These are phyloP conservation scores for Inga leiocalycina DNA, from an alignment of 306 rosid species.

Conservation along the genomic window DNA sequence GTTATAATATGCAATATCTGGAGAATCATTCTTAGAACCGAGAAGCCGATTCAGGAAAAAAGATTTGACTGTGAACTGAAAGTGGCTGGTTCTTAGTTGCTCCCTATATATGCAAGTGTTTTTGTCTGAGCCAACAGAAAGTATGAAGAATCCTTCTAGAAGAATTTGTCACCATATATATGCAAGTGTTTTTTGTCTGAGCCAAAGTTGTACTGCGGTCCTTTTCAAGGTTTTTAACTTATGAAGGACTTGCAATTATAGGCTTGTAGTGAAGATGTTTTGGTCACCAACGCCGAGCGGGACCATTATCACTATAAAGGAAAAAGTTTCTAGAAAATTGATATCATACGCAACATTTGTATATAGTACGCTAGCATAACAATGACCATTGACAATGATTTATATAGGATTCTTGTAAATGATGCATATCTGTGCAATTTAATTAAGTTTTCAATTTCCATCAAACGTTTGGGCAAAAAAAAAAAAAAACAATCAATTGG, in stretches of 20 bases:
- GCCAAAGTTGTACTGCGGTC: constrained; percentile 31
- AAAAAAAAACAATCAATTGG: not conserved
- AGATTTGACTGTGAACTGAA: constrained; percentile 22
- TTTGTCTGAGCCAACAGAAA: not conserved
- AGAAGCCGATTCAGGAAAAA: constrained; percentile 25
- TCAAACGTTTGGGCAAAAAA: not conserved
- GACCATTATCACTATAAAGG: constrained; percentile 6
- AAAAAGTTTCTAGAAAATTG: constrained; percentile 17
- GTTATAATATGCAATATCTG: constrained; percentile 11
- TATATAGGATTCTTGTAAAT: not conserved
- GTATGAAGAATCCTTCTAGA: not conserved
- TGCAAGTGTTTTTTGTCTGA: constrained; percentile 14
- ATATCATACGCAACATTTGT: constrained; percentile 14
- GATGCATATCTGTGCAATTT: not conserved
- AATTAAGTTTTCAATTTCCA: not conserved
- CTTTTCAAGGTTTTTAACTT: constrained; percentile 28
- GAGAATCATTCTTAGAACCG: constrained; percentile 22
- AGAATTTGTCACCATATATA: constrained; percentile 19
- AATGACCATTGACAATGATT: not conserved
- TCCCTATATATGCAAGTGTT: not conserved
- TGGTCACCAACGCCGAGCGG: constrained; percentile 31
- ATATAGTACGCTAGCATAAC: constrained; percentile 2
- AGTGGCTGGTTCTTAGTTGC: constrained; percentile 20
- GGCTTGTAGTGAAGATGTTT: constrained; percentile 26
- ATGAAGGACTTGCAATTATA: constrained; percentile 33